These are phyloP conservation scores for Anisogramma anomala DNA, from an alignment of 2,329 filamentous ascomycete genomes.

Conservation along the genomic window DNA sequence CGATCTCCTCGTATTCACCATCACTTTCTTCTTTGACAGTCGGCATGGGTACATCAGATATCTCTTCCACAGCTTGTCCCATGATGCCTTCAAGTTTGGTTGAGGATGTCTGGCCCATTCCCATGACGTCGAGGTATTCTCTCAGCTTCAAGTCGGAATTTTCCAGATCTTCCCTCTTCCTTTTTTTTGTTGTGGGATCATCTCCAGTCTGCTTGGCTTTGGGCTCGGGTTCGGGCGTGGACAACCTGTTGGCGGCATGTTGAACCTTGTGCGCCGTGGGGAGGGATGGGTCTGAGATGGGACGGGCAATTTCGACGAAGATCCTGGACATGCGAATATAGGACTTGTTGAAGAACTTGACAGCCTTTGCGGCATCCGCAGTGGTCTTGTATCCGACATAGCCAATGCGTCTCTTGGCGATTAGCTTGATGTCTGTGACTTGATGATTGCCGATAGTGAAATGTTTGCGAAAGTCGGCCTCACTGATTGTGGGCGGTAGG, in stretches of 20 bases:
- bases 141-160: conserved; percentile 67
- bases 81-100: conserved; percentile 45
- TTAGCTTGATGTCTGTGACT: conserved; percentile 86
- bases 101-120: conserved; percentile 49
- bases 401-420: conserved; percentile 80
- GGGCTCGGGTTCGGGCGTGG: conserved; percentile 12
- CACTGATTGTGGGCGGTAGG: conserved; percentile 72
- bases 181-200: conserved; percentile 47
- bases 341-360: conserved; percentile 90
- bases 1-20: conserved; percentile 61
- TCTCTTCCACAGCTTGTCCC: conserved; percentile 18
- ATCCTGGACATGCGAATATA: conserved; percentile 96
- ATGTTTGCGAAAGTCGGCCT: conserved; percentile 78
- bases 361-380: conserved; percentile 68
- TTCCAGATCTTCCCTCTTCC: conserved; percentile 49
- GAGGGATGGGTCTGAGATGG: conserved; percentile 37
- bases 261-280: conserved; percentile 17
- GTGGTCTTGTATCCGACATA: conserved; percentile 87
- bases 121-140: conserved; percentile 79
- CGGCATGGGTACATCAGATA: conserved; percentile 13
- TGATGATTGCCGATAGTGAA: conserved; percentile 62
- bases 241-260: conserved; percentile 6
- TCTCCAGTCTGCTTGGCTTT: conserved; percentile 14
- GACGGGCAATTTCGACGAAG: conserved; percentile 73
- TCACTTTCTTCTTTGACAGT: conserved; percentile 49